Conservation (phyloP, 2,329 filamentous ascomycete genomes). For the Ophiostoma quercus region DNA sequence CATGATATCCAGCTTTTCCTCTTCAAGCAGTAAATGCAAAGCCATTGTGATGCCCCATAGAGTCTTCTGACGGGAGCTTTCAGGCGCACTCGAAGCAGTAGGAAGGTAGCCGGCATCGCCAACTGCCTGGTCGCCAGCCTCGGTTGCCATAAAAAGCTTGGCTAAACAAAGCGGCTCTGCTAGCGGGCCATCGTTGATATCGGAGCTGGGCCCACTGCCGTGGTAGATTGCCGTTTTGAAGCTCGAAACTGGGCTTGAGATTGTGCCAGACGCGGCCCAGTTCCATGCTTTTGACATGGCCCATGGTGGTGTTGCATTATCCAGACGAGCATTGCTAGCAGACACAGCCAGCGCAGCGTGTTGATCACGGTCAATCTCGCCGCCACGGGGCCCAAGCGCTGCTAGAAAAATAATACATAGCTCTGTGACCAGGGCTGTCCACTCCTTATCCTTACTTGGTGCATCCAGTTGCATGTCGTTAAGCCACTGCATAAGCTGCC, state of each 20-base stretch:
- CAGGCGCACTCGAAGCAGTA: slow-evolving; percentile 49
- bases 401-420: slow-evolving; percentile 58
- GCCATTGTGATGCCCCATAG: slow-evolving; percentile 66
- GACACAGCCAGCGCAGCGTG: slow-evolving; percentile 14
- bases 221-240: neutral
- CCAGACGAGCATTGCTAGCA: neutral
- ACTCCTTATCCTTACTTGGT: slow-evolving; percentile 53
- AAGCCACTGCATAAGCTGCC: slow-evolving; percentile 68
- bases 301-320: neutral
- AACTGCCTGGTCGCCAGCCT: slow-evolving; percentile 51
- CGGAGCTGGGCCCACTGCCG: slow-evolving; percentile 29
- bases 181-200: slow-evolving; percentile 34
- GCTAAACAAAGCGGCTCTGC: slow-evolving; percentile 53
- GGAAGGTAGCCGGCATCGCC: slow-evolving; percentile 59
- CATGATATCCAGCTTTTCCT: slow-evolving; percentile 71
- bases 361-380: neutral
- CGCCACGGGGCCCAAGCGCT: slow-evolving; percentile 12
- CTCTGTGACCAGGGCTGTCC: slow-evolving; percentile 62
- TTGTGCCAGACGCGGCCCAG: slow-evolving; percentile 28
- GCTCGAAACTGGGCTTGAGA: neutral
- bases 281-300: slow-evolving; percentile 21
- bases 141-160: slow-evolving; percentile 59
- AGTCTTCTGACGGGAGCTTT: slow-evolving; percentile 54
- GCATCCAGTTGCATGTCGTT: slow-evolving; percentile 33
- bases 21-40: slow-evolving; percentile 82